Base-by-base conservation (phyloP, 192 early-diverging fungal species). In the Gigaspora rosea region DNA sequence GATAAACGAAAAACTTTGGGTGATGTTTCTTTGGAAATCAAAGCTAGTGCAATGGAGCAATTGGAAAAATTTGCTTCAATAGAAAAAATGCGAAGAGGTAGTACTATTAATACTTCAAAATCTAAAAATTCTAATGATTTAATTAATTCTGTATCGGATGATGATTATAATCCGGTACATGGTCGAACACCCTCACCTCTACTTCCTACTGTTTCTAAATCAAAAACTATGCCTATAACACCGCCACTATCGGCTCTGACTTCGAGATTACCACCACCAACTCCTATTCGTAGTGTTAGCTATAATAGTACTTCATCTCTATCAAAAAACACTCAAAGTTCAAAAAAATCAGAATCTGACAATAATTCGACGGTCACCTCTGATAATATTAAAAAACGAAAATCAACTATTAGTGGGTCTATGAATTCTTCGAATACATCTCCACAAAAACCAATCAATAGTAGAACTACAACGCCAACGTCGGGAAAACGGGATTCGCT, bases 211-310 rank as follows among this genome's bases (percentile, higher is more conserved):
- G 35, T 67, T n/a, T 36, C 20, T 13, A 62, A 59, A 41, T 56
- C 63, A 22, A 76, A 76, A 41, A 76, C 75, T 12, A 67, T 76
- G 63, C 75, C 75, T 20, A 76, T 76, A 67, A 62, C 50, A 35
- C 47, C 48, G 33, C 33, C 64, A 52, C 36, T 5, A 27, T 56
- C 63, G 10, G 16, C 15, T 47, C 20, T 75, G 32, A 54, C 20
- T 66, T 57, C 75, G 51, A 76, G 54, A 68, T 76, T 67, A 22
- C 64, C 50, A 32, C 64, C 65, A 22, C 64, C 63, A 46, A 22
- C 35, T 20, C 22, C 64, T 36, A 13, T n/a, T 57, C 75, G 75
- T 57, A 76, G n/a, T 65, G 50, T 22, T 41, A 73, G 54, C 58
- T 20, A 36, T 36, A 67, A 32, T 67, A 73, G 41, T 49, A 20